phyloP scores from a whole-genome alignment of 140 eudicot genomes.

The Bidens hawaiensis region DNA sequence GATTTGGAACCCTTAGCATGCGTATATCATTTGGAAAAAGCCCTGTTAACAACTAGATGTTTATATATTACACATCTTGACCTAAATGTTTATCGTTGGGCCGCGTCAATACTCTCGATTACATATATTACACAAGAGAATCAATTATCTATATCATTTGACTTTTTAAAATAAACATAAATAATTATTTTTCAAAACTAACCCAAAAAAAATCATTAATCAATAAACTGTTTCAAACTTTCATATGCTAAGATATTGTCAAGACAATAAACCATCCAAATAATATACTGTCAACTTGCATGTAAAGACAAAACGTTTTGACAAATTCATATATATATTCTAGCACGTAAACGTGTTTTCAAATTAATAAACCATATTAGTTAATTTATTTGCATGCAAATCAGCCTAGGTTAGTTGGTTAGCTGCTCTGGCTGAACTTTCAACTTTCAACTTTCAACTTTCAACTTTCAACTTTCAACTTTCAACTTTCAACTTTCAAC shows the following conservation, averaged over 20 bases:
- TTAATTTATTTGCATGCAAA: slow-evolving; percentile 18
- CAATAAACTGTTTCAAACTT: not conserved
- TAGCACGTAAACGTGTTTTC: slow-evolving; percentile 25
- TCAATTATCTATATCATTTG: too few species aligned
- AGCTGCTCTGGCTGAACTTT: slow-evolving; percentile 37
- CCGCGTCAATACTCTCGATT: too few species aligned
- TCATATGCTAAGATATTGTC: not conserved
- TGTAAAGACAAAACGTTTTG: slow-evolving; percentile 19
- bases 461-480: slow-evolving; percentile 6
- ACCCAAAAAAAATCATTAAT: not conserved
- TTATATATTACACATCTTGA: too few species aligned
- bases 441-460: too few species aligned
- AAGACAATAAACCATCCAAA: too few species aligned
- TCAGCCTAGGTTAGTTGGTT: slow-evolving; percentile 38
- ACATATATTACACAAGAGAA: too few species aligned
- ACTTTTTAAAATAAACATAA: too few species aligned
- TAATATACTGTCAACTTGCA: not conserved
- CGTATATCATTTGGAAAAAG: too few species aligned
- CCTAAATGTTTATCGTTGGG: too few species aligned
- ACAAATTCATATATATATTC: slow-evolving; percentile 15
- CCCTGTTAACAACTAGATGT: too few species aligned
- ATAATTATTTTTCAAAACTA: not conserved
- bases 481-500: not conserved
- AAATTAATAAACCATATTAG: not conserved
- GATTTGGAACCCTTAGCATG: too few species aligned